Base-by-base conservation (phyloP, 2,329 filamentous ascomycete species). In the Exserohilum rostratum region DNA sequence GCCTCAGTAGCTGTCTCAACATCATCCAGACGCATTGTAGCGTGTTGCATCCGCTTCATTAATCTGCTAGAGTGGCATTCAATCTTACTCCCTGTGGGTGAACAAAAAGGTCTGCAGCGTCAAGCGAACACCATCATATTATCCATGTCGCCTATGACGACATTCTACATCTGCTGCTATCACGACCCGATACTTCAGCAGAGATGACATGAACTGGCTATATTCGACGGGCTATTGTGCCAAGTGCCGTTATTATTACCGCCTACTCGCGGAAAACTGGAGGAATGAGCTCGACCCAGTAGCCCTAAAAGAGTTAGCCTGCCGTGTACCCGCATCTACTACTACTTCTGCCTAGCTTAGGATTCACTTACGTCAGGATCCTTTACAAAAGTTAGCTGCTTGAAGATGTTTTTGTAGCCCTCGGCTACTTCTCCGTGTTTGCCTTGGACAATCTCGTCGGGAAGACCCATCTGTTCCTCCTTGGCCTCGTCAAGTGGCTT, bases 351-450 rank as follows among this genome's bases (percentile, higher is more conserved):
- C n/a, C 3, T 37, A 15, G 11, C 20, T 7, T 10, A 22, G 10
- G 13, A 35, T 20, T 12, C 7, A 68, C 68, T 68, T 50, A 71
- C 71, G 62, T 74, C 71, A 17, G 71, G 70, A 60, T 74, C 71
- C 47, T 55, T 65, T 3, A 73, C 69, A 61, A 73, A 74, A 0
- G 66, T 69, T 31, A 74, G 51, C 54, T 74, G 70, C 46, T 52
- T 53, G 30, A 73, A 69, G 4, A 74, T 58, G 42, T 61, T 43
- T 33, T 68, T 67, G 54, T 73, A 73, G 7, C 64, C 65, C 30
- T 67, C 60, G 13, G 49, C 53, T 2, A 75, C 67, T 0, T 46
- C 50, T 0, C 61, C 65, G 29, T 53, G 27, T 7, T 60, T 53
- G 0, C 67, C 66, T 18, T 58, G 22, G 3, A 63, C 59, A 18